Evolutionary conservation across 805 yeast species (phyloP).

Genomic region (Spathaspora sp.): DNA sequence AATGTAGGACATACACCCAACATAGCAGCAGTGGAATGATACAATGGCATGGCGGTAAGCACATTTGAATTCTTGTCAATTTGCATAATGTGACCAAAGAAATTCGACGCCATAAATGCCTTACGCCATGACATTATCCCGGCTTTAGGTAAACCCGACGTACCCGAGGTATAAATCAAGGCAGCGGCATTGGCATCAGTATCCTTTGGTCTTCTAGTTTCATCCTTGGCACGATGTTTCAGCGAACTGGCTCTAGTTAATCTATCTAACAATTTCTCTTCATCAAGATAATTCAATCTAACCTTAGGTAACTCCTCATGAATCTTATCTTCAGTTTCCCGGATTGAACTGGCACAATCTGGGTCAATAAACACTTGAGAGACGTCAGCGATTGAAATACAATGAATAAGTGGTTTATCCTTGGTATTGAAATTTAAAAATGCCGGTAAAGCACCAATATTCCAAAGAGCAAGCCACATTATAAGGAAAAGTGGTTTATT

Average conservation of each 20-base stretch:
- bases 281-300: slow-evolving; percentile 48
- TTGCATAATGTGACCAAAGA: slow-evolving; percentile 69
- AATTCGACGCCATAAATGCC: slow-evolving; percentile 61
- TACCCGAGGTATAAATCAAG: slow-evolving; percentile 87
- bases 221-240: slow-evolving; percentile 51
- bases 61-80: slow-evolving; percentile 53
- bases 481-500: slow-evolving; percentile 81
- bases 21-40: slow-evolving; percentile 91
- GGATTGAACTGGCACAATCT: slow-evolving; percentile 53
- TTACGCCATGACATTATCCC: slow-evolving; percentile 93
- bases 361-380: slow-evolving; percentile 71
- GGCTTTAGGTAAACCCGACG: slow-evolving; percentile 92
- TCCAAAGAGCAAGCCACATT: slow-evolving; percentile 85
- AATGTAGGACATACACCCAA: slow-evolving; percentile 74
- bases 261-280: slow-evolving; percentile 43
- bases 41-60: slow-evolving; percentile 91
- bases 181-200: slow-evolving; percentile 61
- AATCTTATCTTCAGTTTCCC: slow-evolving; percentile 43
- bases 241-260: slow-evolving; percentile 39
- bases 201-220: slow-evolving; percentile 55
- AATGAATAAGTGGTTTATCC: slow-evolving; percentile 75
- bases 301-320: slow-evolving; percentile 33
- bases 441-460: slow-evolving; percentile 85
- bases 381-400: slow-evolving; percentile 66
- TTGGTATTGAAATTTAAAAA: slow-evolving; percentile 77